Evolutionary conservation across 495 filamentous ascomycete species (phyloP).

Genomic region (Xylaria grammica): DNA sequence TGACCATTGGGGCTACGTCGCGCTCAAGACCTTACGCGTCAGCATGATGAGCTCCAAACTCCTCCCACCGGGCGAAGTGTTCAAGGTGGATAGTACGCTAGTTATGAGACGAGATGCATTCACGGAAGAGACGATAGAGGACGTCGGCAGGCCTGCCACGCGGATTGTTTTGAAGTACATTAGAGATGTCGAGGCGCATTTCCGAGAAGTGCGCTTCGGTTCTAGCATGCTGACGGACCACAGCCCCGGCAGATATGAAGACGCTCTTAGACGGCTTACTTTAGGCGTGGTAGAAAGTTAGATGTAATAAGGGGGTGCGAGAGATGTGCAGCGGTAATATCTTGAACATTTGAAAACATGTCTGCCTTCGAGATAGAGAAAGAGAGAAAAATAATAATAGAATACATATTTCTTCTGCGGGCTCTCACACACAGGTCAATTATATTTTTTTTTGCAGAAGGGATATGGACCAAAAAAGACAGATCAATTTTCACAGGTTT

Average conservation of each 20-base stretch:
- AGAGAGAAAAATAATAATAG: too few species aligned
- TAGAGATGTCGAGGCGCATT: conserved; percentile 67
- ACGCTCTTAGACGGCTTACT: conserved; percentile 46
- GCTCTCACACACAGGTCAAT: too few species aligned
- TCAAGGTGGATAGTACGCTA: conserved; percentile 67
- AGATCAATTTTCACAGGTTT: not conserved
- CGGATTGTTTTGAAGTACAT: conserved; percentile 70
- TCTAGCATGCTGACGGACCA: conserved; percentile 78
- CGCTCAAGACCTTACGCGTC: conserved; percentile 67
- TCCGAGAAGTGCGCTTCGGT: conserved; percentile 73
- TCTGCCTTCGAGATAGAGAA: not conserved
- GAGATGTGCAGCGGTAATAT: not conserved
- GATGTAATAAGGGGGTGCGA: not conserved
- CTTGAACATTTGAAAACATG: not conserved
- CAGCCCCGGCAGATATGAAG: conserved; percentile 77
- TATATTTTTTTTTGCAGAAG: too few species aligned
- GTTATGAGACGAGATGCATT: conserved; percentile 66
- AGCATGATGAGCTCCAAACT: conserved; percentile 74
- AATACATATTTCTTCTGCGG: too few species aligned
- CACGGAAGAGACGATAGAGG: conserved; percentile 39
- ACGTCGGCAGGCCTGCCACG: conserved; percentile 66
- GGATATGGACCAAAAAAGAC: too few species aligned
- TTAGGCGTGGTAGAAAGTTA: conserved; percentile 38
- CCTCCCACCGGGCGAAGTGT: conserved; percentile 77
- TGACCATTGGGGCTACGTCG: conserved; percentile 73